Conservation (phyloP, 2,329 filamentous ascomycete species). For the Aureobasidium sp. region DNA sequence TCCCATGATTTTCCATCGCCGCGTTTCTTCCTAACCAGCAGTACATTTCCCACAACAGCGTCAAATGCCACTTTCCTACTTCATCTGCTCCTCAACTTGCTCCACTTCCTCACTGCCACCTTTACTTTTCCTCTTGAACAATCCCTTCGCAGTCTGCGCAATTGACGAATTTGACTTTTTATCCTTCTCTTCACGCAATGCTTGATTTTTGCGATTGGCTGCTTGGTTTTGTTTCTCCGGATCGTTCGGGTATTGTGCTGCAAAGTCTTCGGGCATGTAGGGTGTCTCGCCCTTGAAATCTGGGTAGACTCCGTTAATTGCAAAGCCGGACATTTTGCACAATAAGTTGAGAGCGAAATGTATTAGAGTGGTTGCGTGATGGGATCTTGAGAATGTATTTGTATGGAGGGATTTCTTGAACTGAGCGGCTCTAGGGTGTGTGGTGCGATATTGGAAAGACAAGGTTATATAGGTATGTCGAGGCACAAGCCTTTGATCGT, state of each 20-base stretch:
- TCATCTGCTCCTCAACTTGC: neutral
- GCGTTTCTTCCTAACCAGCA: too few species aligned
- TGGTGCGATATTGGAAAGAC: too few species aligned
- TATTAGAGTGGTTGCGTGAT: too few species aligned
- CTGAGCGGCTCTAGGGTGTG: too few species aligned
- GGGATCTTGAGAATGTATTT: too few species aligned
- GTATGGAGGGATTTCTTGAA: too few species aligned
- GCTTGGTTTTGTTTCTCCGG: neutral
- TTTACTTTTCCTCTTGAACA: neutral
- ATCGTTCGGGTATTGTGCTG: constrained; percentile 1
- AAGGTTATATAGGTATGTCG: too few species aligned
- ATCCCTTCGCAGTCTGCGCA: neutral
- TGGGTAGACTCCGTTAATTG: neutral
- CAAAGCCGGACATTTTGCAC: neutral
- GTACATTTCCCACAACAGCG: neutral
- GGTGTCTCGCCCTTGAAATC: neutral
- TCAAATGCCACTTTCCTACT: neutral
- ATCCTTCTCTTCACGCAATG: neutral
- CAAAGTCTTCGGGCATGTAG: neutral
- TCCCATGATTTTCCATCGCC: too few species aligned
- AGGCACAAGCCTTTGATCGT: too few species aligned
- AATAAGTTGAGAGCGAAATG: too few species aligned
- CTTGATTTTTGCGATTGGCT: neutral
- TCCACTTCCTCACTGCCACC: neutral
- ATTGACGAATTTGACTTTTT: neutral